Base-by-base conservation (phyloP, 768 basidiomycete species). In the Pluteus cervinus region DNA sequence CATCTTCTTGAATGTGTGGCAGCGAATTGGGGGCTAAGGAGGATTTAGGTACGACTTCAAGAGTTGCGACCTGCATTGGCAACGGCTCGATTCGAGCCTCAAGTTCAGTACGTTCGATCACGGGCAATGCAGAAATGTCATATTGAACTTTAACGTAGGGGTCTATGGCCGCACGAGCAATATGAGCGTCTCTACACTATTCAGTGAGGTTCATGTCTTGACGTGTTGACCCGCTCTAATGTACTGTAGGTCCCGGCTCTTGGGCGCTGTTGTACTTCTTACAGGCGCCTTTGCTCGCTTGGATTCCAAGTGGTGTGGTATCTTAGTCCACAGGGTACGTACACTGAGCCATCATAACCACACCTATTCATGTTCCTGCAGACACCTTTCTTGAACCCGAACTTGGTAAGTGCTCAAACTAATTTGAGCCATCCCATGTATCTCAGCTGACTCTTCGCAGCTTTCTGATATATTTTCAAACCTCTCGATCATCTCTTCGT, bases 321-420 rank as follows among this genome's bases (percentile, higher is more conserved):
- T 64, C 9, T 50, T 71, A 6, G 62, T 71, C 22, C 63, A 66
- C 37, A 51, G 58, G 39, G 67, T 68, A 40, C 33, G 60, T 44
- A 29, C 28, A 1, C 16, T 15, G 25, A n/a, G n/a, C 16, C 20
- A 4, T 18, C 4, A 2, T 20, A 15, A 18, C 16, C 20, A 21
- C 5, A 29, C 25, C 16, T 10, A 21, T 2, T 7, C 17, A 12
- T 11, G 24, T 5, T 17, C 14, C 6, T 16, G 15, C 33, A 70
- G 66, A 66, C 69, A 5, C 68, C 69, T 7, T 69, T 62, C 42
- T 47, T 71, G 36, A 71, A 71, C 37, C 68, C 69, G 1, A 66
- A 68, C 34, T 55, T 71, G 3, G 69, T 68, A 43, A 47, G 63
- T 42, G 8, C 3, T 14, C 24, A 26, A 34, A 24, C 23, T 21